Percentiles rank a stretch among this genome's conserved stretches.
Evolutionary conservation across 805 yeast genomes (phyloP).

Genomic region (Teunomyces funiuensis): DNA sequence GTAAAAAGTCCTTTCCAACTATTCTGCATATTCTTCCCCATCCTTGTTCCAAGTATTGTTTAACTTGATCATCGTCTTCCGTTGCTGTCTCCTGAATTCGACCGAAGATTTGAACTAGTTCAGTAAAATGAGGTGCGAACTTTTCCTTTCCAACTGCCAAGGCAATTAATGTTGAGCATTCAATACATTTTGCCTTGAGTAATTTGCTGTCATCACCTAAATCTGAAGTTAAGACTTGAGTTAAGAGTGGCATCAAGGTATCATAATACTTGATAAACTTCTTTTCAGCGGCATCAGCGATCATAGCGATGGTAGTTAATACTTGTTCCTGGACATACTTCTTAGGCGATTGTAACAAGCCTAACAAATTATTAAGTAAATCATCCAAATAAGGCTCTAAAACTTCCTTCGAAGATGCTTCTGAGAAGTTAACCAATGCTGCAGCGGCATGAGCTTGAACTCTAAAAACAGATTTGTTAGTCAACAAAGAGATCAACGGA

Average conservation of each 20-base stretch:
- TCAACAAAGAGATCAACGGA: slow-evolving; percentile 79
- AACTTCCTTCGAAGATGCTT: slow-evolving; percentile 82
- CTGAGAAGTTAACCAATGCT: slow-evolving; percentile 92
- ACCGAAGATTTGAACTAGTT: slow-evolving; percentile 69
- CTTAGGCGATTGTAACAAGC: slow-evolving; percentile 78
- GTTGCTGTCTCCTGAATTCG: slow-evolving; percentile 60
- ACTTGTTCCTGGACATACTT: slow-evolving; percentile 97
- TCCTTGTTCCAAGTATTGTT: slow-evolving; percentile 84
- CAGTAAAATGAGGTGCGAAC: slow-evolving; percentile 72
- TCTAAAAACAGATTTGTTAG: slow-evolving; percentile 73
- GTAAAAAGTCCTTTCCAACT: slow-evolving; percentile 81
- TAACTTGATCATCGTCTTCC: slow-evolving; percentile 84
- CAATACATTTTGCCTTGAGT: slow-evolving; percentile 90
- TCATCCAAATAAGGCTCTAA: slow-evolving; percentile 92
- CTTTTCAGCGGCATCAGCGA: slow-evolving; percentile 93
- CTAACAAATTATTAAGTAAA: slow-evolving; percentile 70
- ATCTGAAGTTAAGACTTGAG: slow-evolving; percentile 76
- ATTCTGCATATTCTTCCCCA: slow-evolving; percentile 94
- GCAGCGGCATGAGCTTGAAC: slow-evolving; percentile 99
- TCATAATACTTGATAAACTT: slow-evolving; percentile 90
- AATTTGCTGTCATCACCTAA: slow-evolving; percentile 75
- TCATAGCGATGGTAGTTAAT: slow-evolving; percentile 91
- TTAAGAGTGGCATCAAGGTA: slow-evolving; percentile 85
- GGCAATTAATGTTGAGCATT: slow-evolving; percentile 92
- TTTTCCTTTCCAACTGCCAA: slow-evolving; percentile 92